Evolutionary conservation across 2,329 filamentous ascomycete species (phyloP), one percentile per base, ranked within the genome.

Genomic region (Trichoderma breve): DNA sequence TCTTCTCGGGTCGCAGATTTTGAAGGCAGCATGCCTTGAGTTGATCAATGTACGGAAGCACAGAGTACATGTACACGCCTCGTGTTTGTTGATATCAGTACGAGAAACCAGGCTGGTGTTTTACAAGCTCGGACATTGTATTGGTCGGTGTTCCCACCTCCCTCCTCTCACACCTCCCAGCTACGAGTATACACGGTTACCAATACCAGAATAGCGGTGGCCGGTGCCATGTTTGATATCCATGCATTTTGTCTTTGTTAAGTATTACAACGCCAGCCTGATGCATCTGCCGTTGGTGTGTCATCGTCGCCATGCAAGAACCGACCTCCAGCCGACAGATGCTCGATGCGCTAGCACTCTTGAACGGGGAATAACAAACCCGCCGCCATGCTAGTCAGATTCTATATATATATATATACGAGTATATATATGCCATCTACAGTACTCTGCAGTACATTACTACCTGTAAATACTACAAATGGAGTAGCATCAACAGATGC

Each of bases 231-330:
- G 57, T 24, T 43, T 51, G 39, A 58, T 53, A 39, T 47, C 57
- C 28, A 34, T 61, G 26, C 24, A 43, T 43, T 61, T 53, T 60
- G 30, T 60, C 65, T 47, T 47, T 32, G 26, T 24, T 36, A 18
- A 26, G 63, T 53, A 51, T 36, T 70, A 62, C 57, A 58, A 21
- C 47, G 21, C n/a, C 26, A 70, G 39, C 21, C 14, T 51, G 55
- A 28, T 58, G 66, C 66, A 70, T 70, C 66, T 61, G 55, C 55
- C 66, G 66, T 53, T 60, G 55, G 36, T 57, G 28, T 69, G 28
- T 34, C 66, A 70, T 70, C 39, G 34, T 34, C 55, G 26, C n/a
- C 26, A 24, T 57, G 34, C 53, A 28, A 62, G 57, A 61, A 70
- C 57, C n/a, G 39, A 26, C 66, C 3, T 30, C 66, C 21, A 51